A percentile compares a stretch with the other conserved stretches of the same genome.
Evolutionary conservation across 441 rosid species (phyloP).

Genomic region (Oxalis stricta): DNA sequence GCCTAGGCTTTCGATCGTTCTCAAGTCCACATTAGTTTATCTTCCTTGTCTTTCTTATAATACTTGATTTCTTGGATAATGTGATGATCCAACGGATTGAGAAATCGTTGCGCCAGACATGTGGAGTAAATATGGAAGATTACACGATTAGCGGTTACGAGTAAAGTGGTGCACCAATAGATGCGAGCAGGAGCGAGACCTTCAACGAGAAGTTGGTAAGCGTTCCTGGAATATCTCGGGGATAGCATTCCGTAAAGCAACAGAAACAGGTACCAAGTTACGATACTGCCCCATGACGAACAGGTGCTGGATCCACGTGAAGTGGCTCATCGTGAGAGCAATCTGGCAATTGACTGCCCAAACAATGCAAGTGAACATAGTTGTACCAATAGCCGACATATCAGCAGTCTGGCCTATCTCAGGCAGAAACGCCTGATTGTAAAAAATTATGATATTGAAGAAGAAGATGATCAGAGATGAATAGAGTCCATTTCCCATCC

Average conservation of each 20-base stretch:
- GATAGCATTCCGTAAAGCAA: constrained; percentile 70
- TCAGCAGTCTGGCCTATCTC: constrained; percentile 92
- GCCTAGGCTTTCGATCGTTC: constrained; percentile 83
- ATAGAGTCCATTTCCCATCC: constrained; percentile 89
- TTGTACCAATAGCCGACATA: constrained; percentile 76
- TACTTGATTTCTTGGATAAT: constrained; percentile 94
- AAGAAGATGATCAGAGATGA: constrained; percentile 66
- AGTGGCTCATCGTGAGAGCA: constrained; percentile 89
- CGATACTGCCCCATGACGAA: constrained; percentile 89
- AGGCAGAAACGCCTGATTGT: constrained; percentile 59
- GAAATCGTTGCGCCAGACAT: constrained; percentile 68
- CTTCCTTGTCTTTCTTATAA: constrained; percentile 70
- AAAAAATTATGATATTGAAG: constrained; percentile 54
- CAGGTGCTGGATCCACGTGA: constrained; percentile 96
- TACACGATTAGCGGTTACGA: constrained; percentile 67
- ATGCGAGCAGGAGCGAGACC: constrained; percentile 82
- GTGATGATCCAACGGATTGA: constrained; percentile 93
- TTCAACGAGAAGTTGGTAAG: constrained; percentile 60
- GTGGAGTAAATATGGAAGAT: constrained; percentile 61
- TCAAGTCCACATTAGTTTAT: constrained; percentile 74
- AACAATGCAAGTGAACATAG: constrained; percentile 92
- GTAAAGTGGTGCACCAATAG: constrained; percentile 60
- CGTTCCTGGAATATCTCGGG: constrained; percentile 57
- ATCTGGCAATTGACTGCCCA: constrained; percentile 93
- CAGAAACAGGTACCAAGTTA: constrained; percentile 75